Conservation (phyloP, 768 basidiomycete species). For the Russula sp. region DNA sequence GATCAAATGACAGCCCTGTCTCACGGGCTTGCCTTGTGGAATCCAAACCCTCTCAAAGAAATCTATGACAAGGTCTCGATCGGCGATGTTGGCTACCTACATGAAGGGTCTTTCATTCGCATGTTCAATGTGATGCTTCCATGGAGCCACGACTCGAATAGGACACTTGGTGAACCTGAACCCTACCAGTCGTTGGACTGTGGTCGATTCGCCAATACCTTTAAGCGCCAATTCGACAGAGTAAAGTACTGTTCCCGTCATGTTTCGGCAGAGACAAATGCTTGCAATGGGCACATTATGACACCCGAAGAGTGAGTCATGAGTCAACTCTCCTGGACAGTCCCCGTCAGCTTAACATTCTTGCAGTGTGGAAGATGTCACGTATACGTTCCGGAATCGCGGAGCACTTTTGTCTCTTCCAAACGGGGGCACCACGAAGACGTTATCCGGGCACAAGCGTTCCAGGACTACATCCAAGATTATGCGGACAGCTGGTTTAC, state of each 20-base stretch:
- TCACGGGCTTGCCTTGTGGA: conserved; percentile 26
- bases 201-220: background rate
- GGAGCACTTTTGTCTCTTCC: conserved; percentile 11
- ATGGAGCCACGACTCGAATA: conserved; percentile 2
- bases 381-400: background rate
- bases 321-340: background rate
- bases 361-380: background rate
- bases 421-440: background rate
- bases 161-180: background rate
- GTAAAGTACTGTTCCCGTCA: background rate
- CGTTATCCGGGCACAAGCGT: background rate
- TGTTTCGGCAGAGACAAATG: background rate
- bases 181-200: background rate
- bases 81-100: conserved; percentile 30
- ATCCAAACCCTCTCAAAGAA: conserved; percentile 21
- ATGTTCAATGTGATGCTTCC: conserved; percentile 25
- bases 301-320: background rate
- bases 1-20: conserved; percentile 15
- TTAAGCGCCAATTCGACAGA: background rate
- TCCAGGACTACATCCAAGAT: conserved; percentile 10
- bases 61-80: conserved; percentile 26
- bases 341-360: too few species aligned
- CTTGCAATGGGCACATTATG: background rate
- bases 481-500: background rate
- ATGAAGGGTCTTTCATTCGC: conserved; percentile 23